A percentile compares a stretch with the other conserved stretches of the same genome.
These are phyloP conservation scores for Paracorniculantispora psalliotae DNA, from an alignment of 2,329 filamentous ascomycete genomes.

Conservation along the genomic window DNA sequence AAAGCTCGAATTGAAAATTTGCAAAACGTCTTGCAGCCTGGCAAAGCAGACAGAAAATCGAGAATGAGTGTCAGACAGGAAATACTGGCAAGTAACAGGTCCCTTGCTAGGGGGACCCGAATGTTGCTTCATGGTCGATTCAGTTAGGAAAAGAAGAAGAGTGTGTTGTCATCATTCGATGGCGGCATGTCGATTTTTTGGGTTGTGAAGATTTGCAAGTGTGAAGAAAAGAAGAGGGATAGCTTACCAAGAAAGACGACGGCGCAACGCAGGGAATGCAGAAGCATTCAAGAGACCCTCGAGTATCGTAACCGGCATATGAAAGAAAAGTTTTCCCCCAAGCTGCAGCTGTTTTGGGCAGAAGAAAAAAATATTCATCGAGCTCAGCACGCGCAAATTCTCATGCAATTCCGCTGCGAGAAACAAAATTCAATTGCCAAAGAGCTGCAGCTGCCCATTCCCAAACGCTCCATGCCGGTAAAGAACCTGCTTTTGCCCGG, in stretches of 20 bases:
- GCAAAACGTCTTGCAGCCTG: conserved; percentile 13
- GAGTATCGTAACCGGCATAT: background rate
- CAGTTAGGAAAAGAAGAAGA: conserved; percentile 83
- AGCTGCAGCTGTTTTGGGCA: background rate
- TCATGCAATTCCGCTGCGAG: background rate
- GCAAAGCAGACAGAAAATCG: conserved; percentile 4
- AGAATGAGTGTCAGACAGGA: conserved; percentile 58
- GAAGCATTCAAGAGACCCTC: background rate
- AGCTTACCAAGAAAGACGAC: conserved; percentile 2
- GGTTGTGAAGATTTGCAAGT: background rate
- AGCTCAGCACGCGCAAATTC: background rate
- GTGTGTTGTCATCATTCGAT: conserved; percentile 68
- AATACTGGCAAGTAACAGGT: conserved; percentile 93
- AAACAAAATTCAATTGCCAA: background rate
- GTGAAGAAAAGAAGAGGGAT: background rate
- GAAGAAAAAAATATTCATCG: background rate
- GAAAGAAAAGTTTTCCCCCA: background rate
- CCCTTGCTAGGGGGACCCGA: conserved; percentile 55
- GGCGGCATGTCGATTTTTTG: background rate
- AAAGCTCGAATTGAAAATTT: background rate
- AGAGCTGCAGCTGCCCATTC: background rate
- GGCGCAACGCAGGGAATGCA: background rate
- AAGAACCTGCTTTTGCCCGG: background rate
- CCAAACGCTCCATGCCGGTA: background rate
- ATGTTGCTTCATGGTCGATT: conserved; percentile 78